Evolutionary conservation across 257 asterid species (phyloP).

Genomic region (Leptodermis oblonga): DNA sequence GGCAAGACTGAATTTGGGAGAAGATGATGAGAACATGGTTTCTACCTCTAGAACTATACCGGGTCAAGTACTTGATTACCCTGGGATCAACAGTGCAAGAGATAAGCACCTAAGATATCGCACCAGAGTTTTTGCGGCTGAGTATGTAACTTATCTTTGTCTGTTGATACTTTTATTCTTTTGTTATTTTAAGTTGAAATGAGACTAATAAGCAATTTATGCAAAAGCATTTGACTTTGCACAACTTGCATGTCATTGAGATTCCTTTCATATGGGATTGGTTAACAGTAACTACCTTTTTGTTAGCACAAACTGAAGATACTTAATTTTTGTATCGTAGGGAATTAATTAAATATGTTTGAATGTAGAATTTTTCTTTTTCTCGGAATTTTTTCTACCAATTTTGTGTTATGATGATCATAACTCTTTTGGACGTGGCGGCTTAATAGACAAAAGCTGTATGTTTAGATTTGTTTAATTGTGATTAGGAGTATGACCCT

Average conservation of each 20-base stretch:
- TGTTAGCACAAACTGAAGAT: background rate
- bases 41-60: constrained; percentile 51
- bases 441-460: background rate
- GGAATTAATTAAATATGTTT: background rate
- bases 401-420: background rate
- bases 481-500: background rate
- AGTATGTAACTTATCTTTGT: constrained; percentile 48
- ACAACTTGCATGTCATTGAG: background rate
- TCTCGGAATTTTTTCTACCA: background rate
- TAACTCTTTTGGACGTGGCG: background rate
- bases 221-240: background rate
- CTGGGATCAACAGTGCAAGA: constrained; percentile 50
- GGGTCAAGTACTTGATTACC: constrained; percentile 38
- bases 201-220: background rate
- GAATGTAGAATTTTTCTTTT: background rate
- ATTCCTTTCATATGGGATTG: background rate
- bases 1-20: constrained; percentile 43
- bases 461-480: background rate
- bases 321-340: background rate
- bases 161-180: background rate
- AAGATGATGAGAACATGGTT: constrained; percentile 94
- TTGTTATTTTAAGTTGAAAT: background rate
- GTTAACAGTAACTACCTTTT: background rate
- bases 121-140: constrained; percentile 96
- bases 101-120: constrained; percentile 97